These are phyloP conservation scores for Candida pini DNA, from an alignment of 805 yeast species.

Conservation along the genomic window DNA sequence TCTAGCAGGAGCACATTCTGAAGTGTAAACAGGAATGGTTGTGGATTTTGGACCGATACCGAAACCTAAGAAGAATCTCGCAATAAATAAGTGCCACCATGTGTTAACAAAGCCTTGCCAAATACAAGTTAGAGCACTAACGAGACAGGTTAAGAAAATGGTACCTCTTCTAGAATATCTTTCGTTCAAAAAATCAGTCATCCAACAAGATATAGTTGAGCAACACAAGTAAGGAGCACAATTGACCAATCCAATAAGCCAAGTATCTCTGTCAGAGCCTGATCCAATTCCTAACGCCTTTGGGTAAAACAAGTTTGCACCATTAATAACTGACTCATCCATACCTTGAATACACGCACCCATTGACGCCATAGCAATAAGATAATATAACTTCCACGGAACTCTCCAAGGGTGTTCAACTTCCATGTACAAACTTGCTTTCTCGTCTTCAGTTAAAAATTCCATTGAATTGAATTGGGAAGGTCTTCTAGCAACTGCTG, in stretches of 20 bases:
- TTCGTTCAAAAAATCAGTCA: conserved; percentile 54
- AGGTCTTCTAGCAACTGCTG: conserved; percentile 63
- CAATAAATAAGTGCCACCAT: conserved; percentile 67
- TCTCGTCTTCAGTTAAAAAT: conserved; percentile 51
- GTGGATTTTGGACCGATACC: conserved; percentile 73
- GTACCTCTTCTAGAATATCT: conserved; percentile 60
- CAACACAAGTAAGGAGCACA: conserved; percentile 69
- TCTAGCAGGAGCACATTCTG: conserved; percentile 58
- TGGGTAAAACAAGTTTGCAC: conserved; percentile 64
- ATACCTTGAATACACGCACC: conserved; percentile 79
- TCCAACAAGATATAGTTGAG: conserved; percentile 56
- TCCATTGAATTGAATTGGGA: conserved; percentile 51
- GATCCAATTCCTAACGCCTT: conserved; percentile 44
- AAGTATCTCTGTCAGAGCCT: conserved; percentile 42
- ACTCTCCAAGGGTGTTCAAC: conserved; percentile 40
- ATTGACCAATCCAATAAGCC: conserved; percentile 59
- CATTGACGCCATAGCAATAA: conserved; percentile 64
- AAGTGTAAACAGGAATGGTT: conserved; percentile 68
- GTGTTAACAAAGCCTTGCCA: conserved; percentile 62
- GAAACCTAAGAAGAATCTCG: conserved; percentile 59
- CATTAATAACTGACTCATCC: conserved; percentile 73
- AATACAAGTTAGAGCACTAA: conserved; percentile 57
- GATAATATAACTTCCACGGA: conserved; percentile 42
- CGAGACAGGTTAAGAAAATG: conserved; percentile 56
- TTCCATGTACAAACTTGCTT: conserved; percentile 42